Percentiles rank a stretch among this genome's conserved stretches.
Conservation (phyloP, 352 stramenopile species). For the Phytophthora cactorum region DNA sequence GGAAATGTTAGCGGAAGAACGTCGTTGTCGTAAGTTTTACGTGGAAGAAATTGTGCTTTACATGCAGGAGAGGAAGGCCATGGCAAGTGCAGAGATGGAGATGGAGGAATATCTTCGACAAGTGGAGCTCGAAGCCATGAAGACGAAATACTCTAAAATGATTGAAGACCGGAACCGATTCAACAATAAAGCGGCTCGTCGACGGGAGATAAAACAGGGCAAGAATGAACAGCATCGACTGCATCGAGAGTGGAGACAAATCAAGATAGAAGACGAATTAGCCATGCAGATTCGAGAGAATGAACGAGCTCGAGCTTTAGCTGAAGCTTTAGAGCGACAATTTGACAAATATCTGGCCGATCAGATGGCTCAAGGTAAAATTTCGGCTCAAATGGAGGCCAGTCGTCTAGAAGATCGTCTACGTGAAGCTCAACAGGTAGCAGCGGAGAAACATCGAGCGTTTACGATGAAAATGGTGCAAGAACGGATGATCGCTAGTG, state of each 20-base stretch:
- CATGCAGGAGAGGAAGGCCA: slow-evolving; percentile 68
- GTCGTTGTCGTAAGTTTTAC: slow-evolving; percentile 67
- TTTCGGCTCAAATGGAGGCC: slow-evolving; percentile 55
- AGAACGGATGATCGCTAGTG: slow-evolving; percentile 68
- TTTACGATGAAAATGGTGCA: slow-evolving; percentile 70
- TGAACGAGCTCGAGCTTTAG: slow-evolving; percentile 47
- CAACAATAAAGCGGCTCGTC: slow-evolving; percentile 70
- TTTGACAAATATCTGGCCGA: slow-evolving; percentile 72
- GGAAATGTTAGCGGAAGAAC: slow-evolving; percentile 77
- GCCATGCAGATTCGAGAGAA: slow-evolving; percentile 64
- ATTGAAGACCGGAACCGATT: slow-evolving; percentile 61
- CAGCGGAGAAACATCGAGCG: slow-evolving; percentile 42
- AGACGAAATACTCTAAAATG: slow-evolving; percentile 78
- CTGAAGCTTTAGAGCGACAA: slow-evolving; percentile 53
- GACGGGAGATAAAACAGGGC: slow-evolving; percentile 78
- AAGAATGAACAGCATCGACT: slow-evolving; percentile 84
- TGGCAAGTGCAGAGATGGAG: slow-evolving; percentile 68
- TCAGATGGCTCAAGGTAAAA: slow-evolving; percentile 57
- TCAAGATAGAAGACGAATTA: slow-evolving; percentile 70
- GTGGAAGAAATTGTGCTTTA: slow-evolving; percentile 63
- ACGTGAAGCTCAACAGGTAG: slow-evolving; percentile 51
- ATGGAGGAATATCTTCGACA: slow-evolving; percentile 74
- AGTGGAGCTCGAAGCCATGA: slow-evolving; percentile 73
- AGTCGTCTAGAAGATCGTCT: slow-evolving; percentile 50
- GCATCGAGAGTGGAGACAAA: slow-evolving; percentile 71